A percentile compares a stretch with the other conserved stretches of the same genome.
These are phyloP conservation scores for Ascochyta koolunga DNA, from an alignment of 2,329 filamentous ascomycete genomes.

Conservation along the genomic window DNA sequence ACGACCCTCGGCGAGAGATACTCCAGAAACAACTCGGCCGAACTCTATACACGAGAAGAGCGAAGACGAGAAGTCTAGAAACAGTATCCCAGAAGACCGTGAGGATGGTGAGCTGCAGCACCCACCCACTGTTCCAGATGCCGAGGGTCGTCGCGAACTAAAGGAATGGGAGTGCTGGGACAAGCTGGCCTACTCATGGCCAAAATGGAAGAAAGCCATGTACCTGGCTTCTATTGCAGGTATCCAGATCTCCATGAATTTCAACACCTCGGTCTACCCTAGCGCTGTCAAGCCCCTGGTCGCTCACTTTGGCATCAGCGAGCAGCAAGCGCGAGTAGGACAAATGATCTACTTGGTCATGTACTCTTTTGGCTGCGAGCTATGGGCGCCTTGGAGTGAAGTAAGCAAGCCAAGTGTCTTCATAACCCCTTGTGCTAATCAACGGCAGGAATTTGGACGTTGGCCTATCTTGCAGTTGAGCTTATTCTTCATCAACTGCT, in stretches of 20 bases:
- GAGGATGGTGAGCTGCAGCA: conserved; percentile 14
- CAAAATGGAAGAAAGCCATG: conserved; percentile 58
- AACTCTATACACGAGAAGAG: conserved; percentile 16
- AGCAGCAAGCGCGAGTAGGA: conserved; percentile 30
- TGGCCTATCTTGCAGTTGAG: conserved; percentile 61
- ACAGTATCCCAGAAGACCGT: conserved; percentile 11
- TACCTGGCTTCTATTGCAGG: conserved; percentile 59
- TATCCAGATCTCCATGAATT: conserved; percentile 63
- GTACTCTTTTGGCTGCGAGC: conserved; percentile 84
- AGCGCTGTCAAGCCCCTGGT: conserved; percentile 59
- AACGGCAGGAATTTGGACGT: conserved; percentile 64
- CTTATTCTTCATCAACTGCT: conserved; percentile 68
- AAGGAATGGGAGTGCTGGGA: conserved; percentile 55
- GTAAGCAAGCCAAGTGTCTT: neutral
- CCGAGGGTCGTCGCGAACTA: conserved; percentile 29
- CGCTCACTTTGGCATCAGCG: conserved; percentile 62
- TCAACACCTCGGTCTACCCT: conserved; percentile 61
- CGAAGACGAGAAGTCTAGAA: conserved; percentile 20
- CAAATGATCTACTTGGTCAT: conserved; percentile 67
- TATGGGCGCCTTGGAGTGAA: conserved; percentile 82
- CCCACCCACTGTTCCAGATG: conserved; percentile 14
- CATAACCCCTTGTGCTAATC: neutral
- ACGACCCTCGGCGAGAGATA: conserved; percentile 7
- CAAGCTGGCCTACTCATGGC: conserved; percentile 54
- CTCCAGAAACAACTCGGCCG: conserved; percentile 1